A percentile compares a stretch with the other conserved stretches of the same genome.
These are phyloP conservation scores for Otatea glauca DNA, from an alignment of 176 grass and related monocot genomes.

Conservation along the genomic window DNA sequence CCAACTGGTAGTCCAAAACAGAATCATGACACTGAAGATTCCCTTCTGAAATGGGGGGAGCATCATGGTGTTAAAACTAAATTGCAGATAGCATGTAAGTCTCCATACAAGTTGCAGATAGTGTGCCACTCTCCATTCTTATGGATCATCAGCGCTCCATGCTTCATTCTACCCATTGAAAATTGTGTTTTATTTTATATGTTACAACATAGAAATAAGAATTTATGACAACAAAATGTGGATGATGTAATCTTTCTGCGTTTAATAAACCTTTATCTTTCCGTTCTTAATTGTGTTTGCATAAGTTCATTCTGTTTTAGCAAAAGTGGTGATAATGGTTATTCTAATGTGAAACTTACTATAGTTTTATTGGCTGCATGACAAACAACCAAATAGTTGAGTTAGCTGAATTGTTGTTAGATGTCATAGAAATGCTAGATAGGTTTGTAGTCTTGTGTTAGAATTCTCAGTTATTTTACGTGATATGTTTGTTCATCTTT, in stretches of 20 bases:
- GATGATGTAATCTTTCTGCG: neutral
- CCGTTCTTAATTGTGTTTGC: neutral
- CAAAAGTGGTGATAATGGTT: neutral
- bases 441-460: neutral
- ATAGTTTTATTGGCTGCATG: neutral
- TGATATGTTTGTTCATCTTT: neutral
- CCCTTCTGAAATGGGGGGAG: slow-evolving; percentile 75
- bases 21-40: slow-evolving; percentile 60
- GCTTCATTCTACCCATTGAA: neutral
- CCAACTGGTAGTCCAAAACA: slow-evolving; percentile 49
- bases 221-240: neutral
- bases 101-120: slow-evolving; percentile 46
- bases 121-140: slow-evolving; percentile 30
- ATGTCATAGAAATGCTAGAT: no score
- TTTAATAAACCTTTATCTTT: neutral
- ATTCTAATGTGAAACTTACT: neutral
- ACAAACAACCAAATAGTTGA: no score
- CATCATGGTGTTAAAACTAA: no score
- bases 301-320: slow-evolving; percentile 16
- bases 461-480: neutral
- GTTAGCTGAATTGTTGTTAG: no score
- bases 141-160: neutral
- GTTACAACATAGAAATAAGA: neutral
- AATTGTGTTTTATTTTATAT: neutral
- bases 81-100: slow-evolving; percentile 46